Conservation (phyloP, 768 basidiomycete species). For the Tylopilus balloui region DNA sequence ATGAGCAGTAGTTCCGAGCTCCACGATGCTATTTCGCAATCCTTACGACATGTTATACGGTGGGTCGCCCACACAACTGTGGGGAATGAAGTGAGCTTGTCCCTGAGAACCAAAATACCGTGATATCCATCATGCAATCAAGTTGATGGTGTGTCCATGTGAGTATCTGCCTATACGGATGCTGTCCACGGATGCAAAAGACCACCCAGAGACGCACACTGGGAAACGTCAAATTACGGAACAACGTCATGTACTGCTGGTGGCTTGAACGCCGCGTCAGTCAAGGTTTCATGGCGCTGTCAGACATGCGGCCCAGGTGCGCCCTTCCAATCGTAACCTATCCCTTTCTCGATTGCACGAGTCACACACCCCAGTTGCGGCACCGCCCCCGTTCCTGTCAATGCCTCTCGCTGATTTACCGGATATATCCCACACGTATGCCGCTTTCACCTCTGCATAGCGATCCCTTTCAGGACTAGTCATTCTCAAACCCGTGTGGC, state of each 20-base stretch:
- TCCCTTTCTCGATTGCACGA: conserved; percentile 21
- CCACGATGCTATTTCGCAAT: conserved; percentile 17
- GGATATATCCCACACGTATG: conserved; percentile 26
- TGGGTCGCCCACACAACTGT: conserved; percentile 9
- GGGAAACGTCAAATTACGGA: conserved; percentile 25
- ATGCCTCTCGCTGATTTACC: conserved; percentile 29
- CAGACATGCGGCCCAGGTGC: conserved; percentile 32
- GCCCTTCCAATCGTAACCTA: conserved; percentile 21
- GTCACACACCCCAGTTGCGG: conserved; percentile 18
- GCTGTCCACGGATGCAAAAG: conserved; percentile 18
- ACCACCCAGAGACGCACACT: conserved; percentile 11
- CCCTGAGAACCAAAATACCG: conserved; percentile 21
- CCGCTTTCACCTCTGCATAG: conserved; percentile 15
- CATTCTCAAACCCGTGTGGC: conserved; percentile 22
- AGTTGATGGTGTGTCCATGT: conserved; percentile 4
- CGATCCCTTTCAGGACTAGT: conserved; percentile 23
- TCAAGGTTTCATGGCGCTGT: conserved; percentile 34
- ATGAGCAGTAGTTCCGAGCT: conserved; percentile 15
- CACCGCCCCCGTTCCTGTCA: conserved; percentile 20
- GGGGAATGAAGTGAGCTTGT: conserved; percentile 11
- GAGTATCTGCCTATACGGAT: conserved; percentile 1
- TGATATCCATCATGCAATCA: conserved; percentile 7
- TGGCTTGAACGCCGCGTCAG: conserved; percentile 25
- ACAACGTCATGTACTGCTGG: conserved; percentile 19
- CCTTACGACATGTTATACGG: conserved; percentile 22